Conservation (phyloP, 345 rosid species). For the Isatis tinctoria region DNA sequence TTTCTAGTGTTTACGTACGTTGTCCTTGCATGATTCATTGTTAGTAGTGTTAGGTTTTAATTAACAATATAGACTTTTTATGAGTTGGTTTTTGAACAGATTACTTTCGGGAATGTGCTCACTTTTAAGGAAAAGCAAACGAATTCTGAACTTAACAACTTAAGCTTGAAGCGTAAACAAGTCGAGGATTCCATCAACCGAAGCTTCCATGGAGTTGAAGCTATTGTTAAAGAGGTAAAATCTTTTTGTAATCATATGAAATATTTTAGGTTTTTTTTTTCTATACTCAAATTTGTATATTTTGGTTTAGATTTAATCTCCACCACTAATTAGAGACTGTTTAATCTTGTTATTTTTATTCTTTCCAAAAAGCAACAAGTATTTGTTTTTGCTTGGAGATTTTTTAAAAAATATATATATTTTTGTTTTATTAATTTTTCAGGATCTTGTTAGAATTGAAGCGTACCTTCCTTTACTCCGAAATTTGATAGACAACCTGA, state of each 20-base stretch:
- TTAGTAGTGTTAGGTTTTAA: not conserved
- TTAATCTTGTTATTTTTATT: not conserved
- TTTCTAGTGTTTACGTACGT: not conserved
- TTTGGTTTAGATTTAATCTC: too few relatives aligned
- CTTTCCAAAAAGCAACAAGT: too few relatives aligned
- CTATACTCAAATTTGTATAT: not conserved
- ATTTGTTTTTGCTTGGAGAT: too few relatives aligned
- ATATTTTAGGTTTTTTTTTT: not conserved
- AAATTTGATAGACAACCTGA: not conserved
- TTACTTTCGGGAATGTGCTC: not conserved
- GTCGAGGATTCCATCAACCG: not conserved
- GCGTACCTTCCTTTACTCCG: not conserved
- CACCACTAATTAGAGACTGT: too few relatives aligned
- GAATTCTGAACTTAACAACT: not conserved
- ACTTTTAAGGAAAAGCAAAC: not conserved
- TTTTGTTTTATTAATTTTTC: not conserved
- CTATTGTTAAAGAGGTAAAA: not conserved
- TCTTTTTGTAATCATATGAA: too few relatives aligned
- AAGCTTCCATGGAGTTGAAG: not conserved
- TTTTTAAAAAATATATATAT: too few relatives aligned
- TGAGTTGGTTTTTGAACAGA: not conserved
- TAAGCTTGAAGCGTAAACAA: not conserved
- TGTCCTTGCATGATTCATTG: not conserved
- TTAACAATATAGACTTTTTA: too few relatives aligned
- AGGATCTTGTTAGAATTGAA: slow-evolving; percentile 2